phyloP scores from a whole-genome alignment of 495 filamentous ascomycete genomes.

The Saxophila tyrrhenica region DNA sequence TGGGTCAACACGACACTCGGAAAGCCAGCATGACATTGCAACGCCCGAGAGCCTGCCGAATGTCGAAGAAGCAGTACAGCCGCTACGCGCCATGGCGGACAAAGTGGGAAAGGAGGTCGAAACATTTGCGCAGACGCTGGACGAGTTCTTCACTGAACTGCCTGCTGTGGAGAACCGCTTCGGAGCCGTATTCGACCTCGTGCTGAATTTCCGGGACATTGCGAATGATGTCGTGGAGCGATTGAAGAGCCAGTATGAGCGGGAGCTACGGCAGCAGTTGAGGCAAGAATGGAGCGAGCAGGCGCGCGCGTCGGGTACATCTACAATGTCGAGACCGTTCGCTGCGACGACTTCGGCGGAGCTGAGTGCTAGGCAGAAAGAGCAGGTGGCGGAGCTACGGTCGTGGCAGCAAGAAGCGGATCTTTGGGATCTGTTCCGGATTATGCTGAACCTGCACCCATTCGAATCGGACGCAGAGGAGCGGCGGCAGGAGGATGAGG shows the following conservation, averaged over 20 bases:
- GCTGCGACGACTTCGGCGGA: background rate
- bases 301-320: background rate
- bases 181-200: conserved; percentile 7
- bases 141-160: conserved; percentile 12
- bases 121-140: conserved; percentile 18
- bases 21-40: background rate
- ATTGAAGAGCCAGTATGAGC: conserved; percentile 27
- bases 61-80: conserved; percentile 13
- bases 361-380: conserved; percentile 7
- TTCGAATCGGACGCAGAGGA: conserved; percentile 9
- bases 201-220: conserved; percentile 11
- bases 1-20: background rate
- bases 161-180: conserved; percentile 2
- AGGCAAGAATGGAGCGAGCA: conserved; percentile 16
- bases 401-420: conserved; percentile 63
- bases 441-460: conserved; percentile 44
- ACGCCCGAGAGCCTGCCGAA: background rate
- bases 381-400: conserved; percentile 40
- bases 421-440: conserved; percentile 75
- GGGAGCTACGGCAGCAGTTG: conserved; percentile 25
- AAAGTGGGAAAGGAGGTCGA: conserved; percentile 22
- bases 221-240: conserved; percentile 26
- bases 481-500: conserved; percentile 27
- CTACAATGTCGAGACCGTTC: background rate
- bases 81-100: conserved; percentile 21